Percentiles rank a stretch among this genome's conserved stretches.
Conservation (phyloP, 192 early-diverging fungal genomes). For the Anaeromyces robustus region DNA sequence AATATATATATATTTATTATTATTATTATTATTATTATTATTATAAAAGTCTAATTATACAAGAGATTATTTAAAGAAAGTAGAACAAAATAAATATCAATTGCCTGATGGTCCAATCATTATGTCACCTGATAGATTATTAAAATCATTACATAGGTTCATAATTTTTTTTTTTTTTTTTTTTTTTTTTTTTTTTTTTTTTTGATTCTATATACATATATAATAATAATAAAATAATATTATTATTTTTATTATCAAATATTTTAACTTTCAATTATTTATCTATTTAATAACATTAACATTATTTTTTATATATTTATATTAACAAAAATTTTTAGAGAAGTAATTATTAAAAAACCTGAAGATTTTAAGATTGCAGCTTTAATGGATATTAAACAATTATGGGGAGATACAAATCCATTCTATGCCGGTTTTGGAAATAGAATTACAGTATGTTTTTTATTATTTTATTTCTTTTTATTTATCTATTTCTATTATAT, state of each 20-base stretch:
- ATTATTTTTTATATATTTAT: not conserved
- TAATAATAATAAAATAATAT: no score
- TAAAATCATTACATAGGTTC: constrained; percentile 70
- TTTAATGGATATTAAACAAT: constrained; percentile 70
- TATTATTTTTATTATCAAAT: not conserved
- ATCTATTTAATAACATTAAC: no score
- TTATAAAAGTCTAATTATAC: constrained; percentile 54
- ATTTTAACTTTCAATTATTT: no score
- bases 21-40: not conserved
- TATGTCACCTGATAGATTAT: constrained; percentile 86
- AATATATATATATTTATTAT: not conserved
- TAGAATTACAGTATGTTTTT: not conserved
- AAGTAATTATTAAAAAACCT: constrained; percentile 86
- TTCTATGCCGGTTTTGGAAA: constrained; percentile 69
- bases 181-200: no score
- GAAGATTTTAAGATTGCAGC: constrained; percentile 96
- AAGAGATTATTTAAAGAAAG: constrained; percentile 74
- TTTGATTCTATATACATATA: no score
- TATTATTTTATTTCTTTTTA: no score
- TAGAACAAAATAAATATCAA: constrained; percentile 73
- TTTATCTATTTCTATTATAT: no score
- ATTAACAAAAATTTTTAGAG: constrained; percentile 27
- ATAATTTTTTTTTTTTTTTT: no score
- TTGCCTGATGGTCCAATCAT: constrained; percentile 89
- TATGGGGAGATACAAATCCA: constrained; percentile 67